These are phyloP conservation scores for Ganoderma leucocontextum DNA, from an alignment of 1,284 basidiomycete species.

Conservation along the genomic window DNA sequence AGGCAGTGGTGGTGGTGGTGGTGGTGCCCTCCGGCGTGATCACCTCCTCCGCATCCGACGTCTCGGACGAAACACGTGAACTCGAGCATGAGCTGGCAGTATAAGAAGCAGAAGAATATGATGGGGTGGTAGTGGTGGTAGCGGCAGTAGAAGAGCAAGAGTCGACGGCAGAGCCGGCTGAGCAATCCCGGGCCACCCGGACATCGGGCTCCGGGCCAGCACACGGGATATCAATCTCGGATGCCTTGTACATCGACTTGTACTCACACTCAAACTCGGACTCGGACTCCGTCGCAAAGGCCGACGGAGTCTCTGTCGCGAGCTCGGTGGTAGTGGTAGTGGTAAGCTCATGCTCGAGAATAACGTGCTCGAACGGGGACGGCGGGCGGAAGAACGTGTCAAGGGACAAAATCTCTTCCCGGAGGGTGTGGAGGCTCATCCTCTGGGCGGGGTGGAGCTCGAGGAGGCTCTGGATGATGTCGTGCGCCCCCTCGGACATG, in stretches of 20 bases:
- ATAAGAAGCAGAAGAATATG: background rate
- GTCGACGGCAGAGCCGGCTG: slow-evolving; percentile 8
- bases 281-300: background rate
- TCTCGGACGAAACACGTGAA: background rate
- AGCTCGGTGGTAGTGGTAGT: slow-evolving; percentile 52
- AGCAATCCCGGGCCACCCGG: slow-evolving; percentile 3
- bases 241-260: background rate
- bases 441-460: slow-evolving; percentile 56
- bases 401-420: slow-evolving; percentile 37
- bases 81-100: background rate
- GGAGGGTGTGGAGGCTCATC: slow-evolving; percentile 65
- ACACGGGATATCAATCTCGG: slow-evolving; percentile 6
- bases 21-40: slow-evolving; percentile 3
- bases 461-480: slow-evolving; percentile 67
- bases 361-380: background rate
- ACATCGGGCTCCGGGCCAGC: slow-evolving; percentile 1
- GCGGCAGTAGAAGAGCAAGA: background rate
- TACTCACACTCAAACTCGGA: background rate
- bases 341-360: slow-evolving; percentile 53
- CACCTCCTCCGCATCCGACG: background rate
- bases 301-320: background rate
- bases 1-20: background rate
- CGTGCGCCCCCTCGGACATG: slow-evolving; percentile 56
- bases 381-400: slow-evolving; percentile 40
- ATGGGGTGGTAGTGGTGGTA: background rate